Percentiles rank a stretch among this genome's conserved stretches.
Evolutionary conservation across 2,329 filamentous ascomycete genomes (phyloP).

Genomic region (Epichloe gansuensis): DNA sequence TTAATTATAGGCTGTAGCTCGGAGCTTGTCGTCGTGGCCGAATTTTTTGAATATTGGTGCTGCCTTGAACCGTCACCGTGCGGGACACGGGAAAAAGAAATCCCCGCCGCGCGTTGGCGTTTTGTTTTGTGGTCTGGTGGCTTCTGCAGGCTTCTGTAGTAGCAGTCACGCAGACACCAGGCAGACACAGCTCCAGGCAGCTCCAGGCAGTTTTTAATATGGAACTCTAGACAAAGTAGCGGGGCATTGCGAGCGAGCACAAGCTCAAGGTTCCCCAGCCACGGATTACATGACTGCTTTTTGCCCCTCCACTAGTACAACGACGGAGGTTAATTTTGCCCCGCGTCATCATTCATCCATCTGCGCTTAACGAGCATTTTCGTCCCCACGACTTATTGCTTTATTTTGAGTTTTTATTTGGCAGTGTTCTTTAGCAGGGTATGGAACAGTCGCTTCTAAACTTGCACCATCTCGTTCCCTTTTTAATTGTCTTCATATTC

Average conservation of each 20-base stretch:
- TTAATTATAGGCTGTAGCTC: slow-evolving; percentile 18
- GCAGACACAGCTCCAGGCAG: neutral
- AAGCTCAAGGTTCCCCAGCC: neutral
- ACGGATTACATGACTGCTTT: neutral
- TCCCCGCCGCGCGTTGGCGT: slow-evolving; percentile 2
- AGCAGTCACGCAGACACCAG: neutral
- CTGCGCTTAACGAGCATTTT: neutral
- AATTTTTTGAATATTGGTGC: slow-evolving; percentile 16
- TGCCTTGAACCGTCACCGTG: slow-evolving; percentile 10
- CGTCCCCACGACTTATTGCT: neutral
- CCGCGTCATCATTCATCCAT: neutral
- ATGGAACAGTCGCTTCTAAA: neutral
- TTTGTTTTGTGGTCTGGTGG: neutral
- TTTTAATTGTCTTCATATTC: neutral
- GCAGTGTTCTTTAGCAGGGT: too few species aligned
- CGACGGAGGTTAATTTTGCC: neutral
- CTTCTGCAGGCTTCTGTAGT: neutral
- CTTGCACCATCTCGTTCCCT: neutral
- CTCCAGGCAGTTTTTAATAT: neutral
- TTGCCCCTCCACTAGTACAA: neutral
- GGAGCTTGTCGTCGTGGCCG: slow-evolving; percentile 16
- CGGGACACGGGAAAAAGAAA: slow-evolving; percentile 21
- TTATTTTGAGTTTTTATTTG: neutral
- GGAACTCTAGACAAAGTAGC: neutral
- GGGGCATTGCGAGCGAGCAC: neutral